Evolutionary conservation across 495 filamentous ascomycete genomes (phyloP).

Genomic region (Penicillium daleae): DNA sequence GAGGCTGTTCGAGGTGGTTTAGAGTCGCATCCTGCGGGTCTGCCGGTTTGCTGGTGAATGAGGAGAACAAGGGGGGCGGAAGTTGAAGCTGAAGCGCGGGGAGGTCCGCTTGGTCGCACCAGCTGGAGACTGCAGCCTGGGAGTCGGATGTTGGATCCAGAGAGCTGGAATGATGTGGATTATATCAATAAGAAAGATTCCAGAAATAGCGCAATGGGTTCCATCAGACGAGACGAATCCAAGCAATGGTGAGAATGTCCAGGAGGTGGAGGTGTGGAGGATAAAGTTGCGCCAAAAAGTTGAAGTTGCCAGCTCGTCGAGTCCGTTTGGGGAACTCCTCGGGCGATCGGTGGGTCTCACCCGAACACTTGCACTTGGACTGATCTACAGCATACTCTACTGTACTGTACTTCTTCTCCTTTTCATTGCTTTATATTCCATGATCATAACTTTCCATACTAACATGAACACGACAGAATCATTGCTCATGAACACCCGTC

Average conservation of each 20-base stretch:
- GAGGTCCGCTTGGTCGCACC: background rate
- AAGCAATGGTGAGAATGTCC: background rate
- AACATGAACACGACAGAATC: background rate
- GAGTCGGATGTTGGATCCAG: background rate
- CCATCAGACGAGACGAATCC: background rate
- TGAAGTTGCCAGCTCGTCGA: background rate
- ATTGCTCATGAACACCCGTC: constrained; percentile 23
- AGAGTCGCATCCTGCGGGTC: constrained; percentile 11
- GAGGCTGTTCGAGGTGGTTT: background rate
- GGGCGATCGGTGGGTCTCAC: constrained; percentile 8
- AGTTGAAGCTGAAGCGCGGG: background rate
- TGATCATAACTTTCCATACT: background rate
- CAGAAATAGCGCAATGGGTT: background rate
- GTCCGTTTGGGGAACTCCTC: background rate
- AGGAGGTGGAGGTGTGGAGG: background rate
- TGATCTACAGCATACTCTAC: no score
- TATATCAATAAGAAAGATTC: no score
- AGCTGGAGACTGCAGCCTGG: constrained; percentile 2
- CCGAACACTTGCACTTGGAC: background rate
- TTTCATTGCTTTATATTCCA: background rate
- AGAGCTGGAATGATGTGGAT: no score
- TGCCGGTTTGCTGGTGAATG: background rate
- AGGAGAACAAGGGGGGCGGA: background rate
- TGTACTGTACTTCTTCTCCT: background rate
- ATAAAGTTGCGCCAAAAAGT: background rate